Percentiles rank a stretch among this genome's conserved stretches.
Evolutionary conservation across 192 early-diverging fungal species (phyloP).

Genomic region (Cladochytrium replicatum): DNA sequence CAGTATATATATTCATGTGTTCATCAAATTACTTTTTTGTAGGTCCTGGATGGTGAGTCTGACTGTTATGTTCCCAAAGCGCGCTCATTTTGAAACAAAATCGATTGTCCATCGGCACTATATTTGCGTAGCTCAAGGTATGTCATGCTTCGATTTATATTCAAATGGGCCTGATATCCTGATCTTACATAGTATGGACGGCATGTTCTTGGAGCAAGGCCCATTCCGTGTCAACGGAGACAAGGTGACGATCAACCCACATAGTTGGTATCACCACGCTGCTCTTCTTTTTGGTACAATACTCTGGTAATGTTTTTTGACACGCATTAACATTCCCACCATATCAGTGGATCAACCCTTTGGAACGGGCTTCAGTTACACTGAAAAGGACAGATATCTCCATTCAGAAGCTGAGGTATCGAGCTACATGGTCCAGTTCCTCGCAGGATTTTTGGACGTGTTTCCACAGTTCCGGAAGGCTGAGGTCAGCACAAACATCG

Average conservation of each 20-base stretch:
- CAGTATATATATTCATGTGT: too few species aligned
- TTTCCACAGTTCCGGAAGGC: constrained; percentile 35
- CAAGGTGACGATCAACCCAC: constrained; percentile 26
- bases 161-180: not conserved
- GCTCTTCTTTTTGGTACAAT: constrained; percentile 25
- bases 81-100: not conserved
- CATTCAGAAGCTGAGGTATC: constrained; percentile 17
- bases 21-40: too few species aligned
- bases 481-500: constrained; percentile 5
- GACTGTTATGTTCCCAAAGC: not conserved
- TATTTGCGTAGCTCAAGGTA: not conserved
- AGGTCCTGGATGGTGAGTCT: constrained; percentile 35
- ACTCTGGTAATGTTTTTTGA: not conserved
- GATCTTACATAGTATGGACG: constrained; percentile 37
- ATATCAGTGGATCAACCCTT: constrained; percentile 58
- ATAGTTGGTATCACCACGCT: constrained; percentile 24
- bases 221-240: constrained; percentile 38
- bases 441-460: constrained; percentile 43
- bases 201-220: constrained; percentile 58
- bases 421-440: constrained; percentile 36
- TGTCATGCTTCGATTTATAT: not conserved
- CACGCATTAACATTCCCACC: not conserved
- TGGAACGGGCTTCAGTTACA: constrained; percentile 40
- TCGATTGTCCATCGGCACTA: not conserved
- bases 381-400: constrained; percentile 3